Conservation (phyloP, 805 yeast species). For the Spathaspora passalidarum region DNA sequence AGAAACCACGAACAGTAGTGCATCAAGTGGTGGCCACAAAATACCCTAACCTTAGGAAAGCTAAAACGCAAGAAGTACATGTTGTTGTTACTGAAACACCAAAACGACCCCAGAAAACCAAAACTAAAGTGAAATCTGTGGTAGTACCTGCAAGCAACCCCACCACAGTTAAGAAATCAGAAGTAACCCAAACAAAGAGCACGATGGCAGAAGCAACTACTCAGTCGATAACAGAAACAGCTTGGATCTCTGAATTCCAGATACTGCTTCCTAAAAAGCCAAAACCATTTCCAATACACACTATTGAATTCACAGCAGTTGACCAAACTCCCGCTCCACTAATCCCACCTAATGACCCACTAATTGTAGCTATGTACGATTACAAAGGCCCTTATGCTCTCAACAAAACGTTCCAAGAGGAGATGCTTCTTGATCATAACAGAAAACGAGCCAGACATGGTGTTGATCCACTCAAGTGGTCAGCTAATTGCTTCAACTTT, state of each 20-base stretch:
- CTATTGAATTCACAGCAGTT: not conserved
- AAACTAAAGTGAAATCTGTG: not conserved
- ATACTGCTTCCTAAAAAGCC: not conserved
- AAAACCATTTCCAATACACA: not conserved
- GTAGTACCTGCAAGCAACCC: not conserved
- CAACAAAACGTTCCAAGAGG: constrained; percentile 16
- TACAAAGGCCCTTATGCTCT: constrained; percentile 9
- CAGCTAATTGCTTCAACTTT: constrained; percentile 23
- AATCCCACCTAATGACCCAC: not conserved
- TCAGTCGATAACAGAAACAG: no score
- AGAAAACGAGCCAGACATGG: constrained; percentile 27
- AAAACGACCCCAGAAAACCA: not conserved
- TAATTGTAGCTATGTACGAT: not conserved
- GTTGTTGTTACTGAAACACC: constrained; percentile 2
- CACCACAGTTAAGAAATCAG: no score
- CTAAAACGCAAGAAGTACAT: not conserved
- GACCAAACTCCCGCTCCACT: not conserved
- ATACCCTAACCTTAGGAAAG: not conserved
- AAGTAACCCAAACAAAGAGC: no score
- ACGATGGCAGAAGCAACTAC: no score
- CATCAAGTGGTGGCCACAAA: not conserved
- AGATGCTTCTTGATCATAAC: constrained; percentile 27
- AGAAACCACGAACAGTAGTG: not conserved
- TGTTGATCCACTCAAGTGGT: constrained; percentile 30
- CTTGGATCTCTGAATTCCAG: no score